A percentile compares a stretch with the other conserved stretches of the same genome.
Conservation (phyloP, 1,284 basidiomycete species). For the Paramarasmius palmivorus region DNA sequence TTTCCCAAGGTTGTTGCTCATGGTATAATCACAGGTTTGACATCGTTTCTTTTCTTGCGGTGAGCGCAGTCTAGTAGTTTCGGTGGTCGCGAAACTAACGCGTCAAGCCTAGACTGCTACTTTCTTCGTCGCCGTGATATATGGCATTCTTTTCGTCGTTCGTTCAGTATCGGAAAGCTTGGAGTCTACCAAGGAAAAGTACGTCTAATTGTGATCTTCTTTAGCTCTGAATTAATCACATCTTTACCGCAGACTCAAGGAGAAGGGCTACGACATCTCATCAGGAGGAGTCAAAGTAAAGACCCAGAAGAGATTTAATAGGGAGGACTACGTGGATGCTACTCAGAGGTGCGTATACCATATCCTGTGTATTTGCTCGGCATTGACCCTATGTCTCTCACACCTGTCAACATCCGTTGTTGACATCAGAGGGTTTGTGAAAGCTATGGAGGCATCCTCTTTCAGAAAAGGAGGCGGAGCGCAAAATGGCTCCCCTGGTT, state of each 20-base stretch:
- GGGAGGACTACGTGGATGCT: conserved; percentile 67
- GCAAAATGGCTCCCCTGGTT: conserved; percentile 20
- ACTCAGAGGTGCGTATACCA: conserved; percentile 58
- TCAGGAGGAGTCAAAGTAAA: conserved; percentile 61
- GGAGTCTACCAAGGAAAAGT: conserved; percentile 50
- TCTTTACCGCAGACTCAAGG: conserved; percentile 45
- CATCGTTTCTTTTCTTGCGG: conserved; percentile 1
- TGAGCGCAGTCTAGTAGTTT: background rate
- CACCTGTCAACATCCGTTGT: background rate
- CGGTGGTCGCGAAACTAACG: background rate
- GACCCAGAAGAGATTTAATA: conserved; percentile 55
- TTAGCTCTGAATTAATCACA: background rate
- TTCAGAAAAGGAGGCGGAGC: conserved; percentile 26
- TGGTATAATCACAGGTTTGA: background rate
- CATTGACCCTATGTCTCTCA: background rate
- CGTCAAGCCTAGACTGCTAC: conserved; percentile 38
- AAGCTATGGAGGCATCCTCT: conserved; percentile 36
- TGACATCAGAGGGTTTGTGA: conserved; percentile 36
- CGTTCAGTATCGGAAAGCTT: conserved; percentile 38
- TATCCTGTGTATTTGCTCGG: background rate
- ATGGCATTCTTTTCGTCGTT: conserved; percentile 36
- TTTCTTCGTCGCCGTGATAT: conserved; percentile 43
- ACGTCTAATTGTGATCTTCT: conserved; percentile 21
- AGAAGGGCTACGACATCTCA: conserved; percentile 55
- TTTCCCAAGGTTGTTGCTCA: background rate